Percentiles rank a stretch among this genome's conserved stretches.
phyloP scores from a whole-genome alignment of 306 rosid species.

The Abrus precatorius region DNA sequence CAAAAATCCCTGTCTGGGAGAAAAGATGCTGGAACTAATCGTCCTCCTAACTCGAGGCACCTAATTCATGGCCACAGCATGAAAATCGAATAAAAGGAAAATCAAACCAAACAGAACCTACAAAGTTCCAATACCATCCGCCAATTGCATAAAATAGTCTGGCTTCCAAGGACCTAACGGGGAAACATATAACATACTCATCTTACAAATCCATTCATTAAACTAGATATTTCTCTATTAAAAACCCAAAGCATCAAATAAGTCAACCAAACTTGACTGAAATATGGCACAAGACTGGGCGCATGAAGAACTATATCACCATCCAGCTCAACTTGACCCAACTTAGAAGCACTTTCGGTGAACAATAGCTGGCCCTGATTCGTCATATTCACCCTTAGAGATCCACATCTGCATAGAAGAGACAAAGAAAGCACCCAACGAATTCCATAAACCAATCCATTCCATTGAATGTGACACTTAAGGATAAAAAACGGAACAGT shows the following conservation, averaged over 20 bases:
- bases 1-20: slow-evolving; percentile 59
- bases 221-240: slow-evolving; percentile 56
- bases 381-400: slow-evolving; percentile 79
- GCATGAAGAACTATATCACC: slow-evolving; percentile 47
- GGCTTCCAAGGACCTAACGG: slow-evolving; percentile 60
- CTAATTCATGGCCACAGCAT: slow-evolving; percentile 58
- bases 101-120: slow-evolving; percentile 58
- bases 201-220: slow-evolving; percentile 64
- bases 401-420: slow-evolving; percentile 74
- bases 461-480: not conserved
- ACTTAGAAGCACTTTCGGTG: slow-evolving; percentile 79
- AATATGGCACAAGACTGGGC: slow-evolving; percentile 53
- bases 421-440: slow-evolving; percentile 17
- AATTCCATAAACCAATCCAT: slow-evolving; percentile 2
- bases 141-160: slow-evolving; percentile 58
- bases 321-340: slow-evolving; percentile 43
- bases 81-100: slow-evolving; percentile 42
- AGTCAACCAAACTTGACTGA: slow-evolving; percentile 63
- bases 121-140: slow-evolving; percentile 52
- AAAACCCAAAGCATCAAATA: slow-evolving; percentile 57
- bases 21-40: slow-evolving; percentile 45
- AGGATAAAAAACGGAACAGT: not conserved
- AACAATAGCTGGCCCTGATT: slow-evolving; percentile 81
- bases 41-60: slow-evolving; percentile 56
- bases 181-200: slow-evolving; percentile 53